Base-by-base conservation (phyloP, 805 yeast genomes). In the Metschnikowia similis region DNA sequence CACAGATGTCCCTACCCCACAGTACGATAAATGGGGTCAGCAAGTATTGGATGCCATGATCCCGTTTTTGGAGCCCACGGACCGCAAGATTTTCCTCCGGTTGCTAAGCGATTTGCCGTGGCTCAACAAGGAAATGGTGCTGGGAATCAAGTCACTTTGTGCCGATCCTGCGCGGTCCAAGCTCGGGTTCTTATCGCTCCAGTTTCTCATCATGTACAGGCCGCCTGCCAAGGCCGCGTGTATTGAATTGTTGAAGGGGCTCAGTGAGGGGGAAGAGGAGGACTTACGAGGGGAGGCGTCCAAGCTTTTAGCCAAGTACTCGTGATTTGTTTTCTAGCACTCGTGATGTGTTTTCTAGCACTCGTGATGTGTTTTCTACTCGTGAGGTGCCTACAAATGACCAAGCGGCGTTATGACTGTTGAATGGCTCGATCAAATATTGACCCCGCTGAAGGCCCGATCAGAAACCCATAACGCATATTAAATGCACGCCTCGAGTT, bases 31-130 rank as follows among this genome's bases (percentile, higher is more conserved):
- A 50, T 89, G 96, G 86, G 80, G 92, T 0, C 75, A 77, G 4
- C 81, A 78, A 49, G 77, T 89, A 0, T 67, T 94, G 44, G 97
- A 91, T 54, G 80, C 86, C 3, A 73, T 91, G 60, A 80, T 92
- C 40, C 96, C 97, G 6, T 88, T 87, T 55, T 69, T 92, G 57
- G 99, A 94, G 56, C 76, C 85, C 7, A 76, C 77, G 8, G 98
- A 94, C 66, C 74, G 92, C 50, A 86, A 87, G 60, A 73, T 84
- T 8, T 89, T 92, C 57, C 82, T 94, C 44, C 76, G 98, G 50
- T 71, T 94, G 45, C 71, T 94, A 47, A 85, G 96, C 52, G 99
- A 94, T 63, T 67, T 95, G 45, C 99, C 99, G 2, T 83, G 74
- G 47, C 72, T 95, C 51, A 80, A 84, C 51, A 72, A 74, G 32